Conservation (phyloP, 768 basidiomycete genomes). For the Leccinum olivaceopallidum region DNA sequence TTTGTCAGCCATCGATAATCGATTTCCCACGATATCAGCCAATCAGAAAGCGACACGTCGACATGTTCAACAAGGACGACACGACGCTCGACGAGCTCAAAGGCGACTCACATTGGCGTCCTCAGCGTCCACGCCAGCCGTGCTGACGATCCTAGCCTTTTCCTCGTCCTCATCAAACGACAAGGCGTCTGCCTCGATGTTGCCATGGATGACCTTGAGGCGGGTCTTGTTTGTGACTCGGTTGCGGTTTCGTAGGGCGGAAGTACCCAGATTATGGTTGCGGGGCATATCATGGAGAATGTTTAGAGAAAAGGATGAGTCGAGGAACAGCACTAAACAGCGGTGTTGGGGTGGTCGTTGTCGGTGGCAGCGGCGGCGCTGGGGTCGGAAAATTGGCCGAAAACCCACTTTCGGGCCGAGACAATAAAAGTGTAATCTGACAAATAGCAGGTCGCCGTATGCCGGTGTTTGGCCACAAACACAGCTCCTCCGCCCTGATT, state of each 20-base stretch:
- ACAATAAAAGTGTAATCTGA: conserved; percentile 36
- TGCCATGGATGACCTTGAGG: conserved; percentile 80
- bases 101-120: conserved; percentile 83
- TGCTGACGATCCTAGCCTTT: conserved; percentile 77
- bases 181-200: conserved; percentile 76
- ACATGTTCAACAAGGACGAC: conserved; percentile 43
- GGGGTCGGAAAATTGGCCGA: conserved; percentile 64
- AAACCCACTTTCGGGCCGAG: conserved; percentile 58
- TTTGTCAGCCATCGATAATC: conserved; percentile 59
- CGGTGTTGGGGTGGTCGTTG: conserved; percentile 39
- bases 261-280: conserved; percentile 72
- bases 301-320: conserved; percentile 38
- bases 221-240: conserved; percentile 92
- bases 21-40: conserved; percentile 44
- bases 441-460: conserved; percentile 30
- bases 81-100: conserved; percentile 35
- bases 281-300: conserved; percentile 87
- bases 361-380: conserved; percentile 57
- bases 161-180: conserved; percentile 86
- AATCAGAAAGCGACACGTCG: conserved; percentile 49
- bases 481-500: conserved; percentile 23
- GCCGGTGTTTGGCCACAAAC: conserved; percentile 35
- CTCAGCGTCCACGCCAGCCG: conserved; percentile 89
- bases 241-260: conserved; percentile 83
- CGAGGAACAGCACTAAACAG: conserved; percentile 35